Base-by-base conservation (phyloP, 108 stramenopile species). In the Conticribra weissflogii region DNA sequence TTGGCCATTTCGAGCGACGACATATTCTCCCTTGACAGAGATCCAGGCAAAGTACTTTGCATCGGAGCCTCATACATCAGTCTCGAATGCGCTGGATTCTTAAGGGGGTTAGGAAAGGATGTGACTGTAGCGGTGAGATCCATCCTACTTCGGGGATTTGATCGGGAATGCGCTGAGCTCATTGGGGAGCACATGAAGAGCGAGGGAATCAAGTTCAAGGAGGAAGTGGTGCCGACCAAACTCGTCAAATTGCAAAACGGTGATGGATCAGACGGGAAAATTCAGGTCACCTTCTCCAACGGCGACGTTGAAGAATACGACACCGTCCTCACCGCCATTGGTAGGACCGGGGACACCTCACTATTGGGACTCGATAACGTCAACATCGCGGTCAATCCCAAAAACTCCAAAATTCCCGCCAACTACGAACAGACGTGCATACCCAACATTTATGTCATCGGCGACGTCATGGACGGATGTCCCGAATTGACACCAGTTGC, bases 401-500 rank as follows among this genome's bases (percentile, higher is more conserved):
- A 81, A 18, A 91, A 88, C 51, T 75, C 83, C 14, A 95, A 96
- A 78, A 93, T 99, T 55, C 18, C 72, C 5, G 76, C 87, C 52
- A 83, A 78, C 47, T 71, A 86, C 58, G 98, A 98, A 69, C 97
- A 98, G 69, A 93, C 96, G 1, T 58, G 64, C 23, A 85, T 83
- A 25, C 95, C 96, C 59, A 96, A 97, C 60, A 85, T 99, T 36
- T 99, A 97, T 66, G 98, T 95, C n/a, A 89, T 98, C 44, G 99
- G 99, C 18, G 98, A 98, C 86, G 96, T 97, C 21, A 88, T 98
- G 78, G 91, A 97, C 58, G 96, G 96, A 7, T 91, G 88, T 63
- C 98, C 96, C 3, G 99, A 99, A 81, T 85, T 98, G 56, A 98
- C 99, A 5, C 98, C 99, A 2, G 97, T 98, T 32, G 98, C 99